Evolutionary conservation across 73 alveolate species (phyloP).

Genomic region (Paramecium bursaria): DNA sequence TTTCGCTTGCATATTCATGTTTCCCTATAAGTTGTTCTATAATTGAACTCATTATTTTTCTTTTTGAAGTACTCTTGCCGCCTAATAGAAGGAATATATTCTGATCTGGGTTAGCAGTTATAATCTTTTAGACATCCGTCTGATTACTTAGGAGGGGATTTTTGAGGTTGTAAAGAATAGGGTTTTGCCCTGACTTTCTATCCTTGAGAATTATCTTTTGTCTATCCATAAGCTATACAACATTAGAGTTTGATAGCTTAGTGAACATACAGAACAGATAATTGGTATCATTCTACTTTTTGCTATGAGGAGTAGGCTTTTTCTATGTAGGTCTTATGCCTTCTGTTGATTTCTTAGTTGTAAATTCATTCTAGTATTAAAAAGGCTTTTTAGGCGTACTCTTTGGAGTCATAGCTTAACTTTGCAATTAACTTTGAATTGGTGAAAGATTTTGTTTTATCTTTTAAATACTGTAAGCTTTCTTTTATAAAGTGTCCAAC

Average conservation of each 20-base stretch:
- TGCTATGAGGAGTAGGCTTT: no score
- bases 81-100: conserved; percentile 1
- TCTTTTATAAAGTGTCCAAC: conserved; percentile 1
- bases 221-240: background rate
- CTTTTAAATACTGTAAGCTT: conserved; percentile 7
- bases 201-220: background rate
- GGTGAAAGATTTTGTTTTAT: no score
- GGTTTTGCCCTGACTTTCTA: background rate
- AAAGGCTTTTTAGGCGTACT: no score
- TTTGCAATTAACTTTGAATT: no score
- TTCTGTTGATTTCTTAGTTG: no score
- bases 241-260: background rate
- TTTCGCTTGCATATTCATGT: background rate
- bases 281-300: no score
- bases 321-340: no score
- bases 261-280: conserved; percentile 28
- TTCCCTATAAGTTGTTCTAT: conserved; percentile 3
- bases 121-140: background rate
- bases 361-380: no score
- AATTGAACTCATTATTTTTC: conserved; percentile 2
- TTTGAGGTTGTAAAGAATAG: no score
- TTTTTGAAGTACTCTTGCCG: conserved; percentile 57
- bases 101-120: background rate
- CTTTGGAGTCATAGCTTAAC: no score
- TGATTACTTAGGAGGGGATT: background rate